Conservation (phyloP, 2,329 filamentous ascomycete genomes). For the Podosphaera aphanis region DNA sequence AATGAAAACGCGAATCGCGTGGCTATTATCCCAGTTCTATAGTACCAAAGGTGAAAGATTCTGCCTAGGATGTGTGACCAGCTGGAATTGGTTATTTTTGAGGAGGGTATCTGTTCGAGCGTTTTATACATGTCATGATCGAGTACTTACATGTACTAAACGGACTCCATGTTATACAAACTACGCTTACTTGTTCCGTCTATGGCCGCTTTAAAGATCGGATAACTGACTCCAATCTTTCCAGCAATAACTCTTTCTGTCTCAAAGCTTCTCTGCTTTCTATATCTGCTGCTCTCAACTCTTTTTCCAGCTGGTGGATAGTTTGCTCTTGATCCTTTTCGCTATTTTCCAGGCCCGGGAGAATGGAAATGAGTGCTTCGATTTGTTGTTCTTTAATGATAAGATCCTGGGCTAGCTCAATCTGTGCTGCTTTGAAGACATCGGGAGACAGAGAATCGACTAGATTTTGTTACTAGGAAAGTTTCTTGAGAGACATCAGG, state of each 20-base stretch:
- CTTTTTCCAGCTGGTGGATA: constrained; percentile 40
- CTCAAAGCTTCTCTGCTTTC: constrained; percentile 38
- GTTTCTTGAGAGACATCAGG: background rate
- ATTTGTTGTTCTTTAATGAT: constrained; percentile 68
- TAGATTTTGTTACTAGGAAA: constrained; percentile 10
- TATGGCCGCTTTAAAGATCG: constrained; percentile 33
- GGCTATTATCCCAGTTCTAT: too few species aligned
- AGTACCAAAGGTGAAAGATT: too few species aligned
- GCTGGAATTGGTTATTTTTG: too few species aligned
- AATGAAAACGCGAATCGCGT: background rate
- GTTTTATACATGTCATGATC: too few species aligned
- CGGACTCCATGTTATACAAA: too few species aligned
- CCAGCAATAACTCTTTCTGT: constrained; percentile 37
- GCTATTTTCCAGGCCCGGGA: constrained; percentile 59
- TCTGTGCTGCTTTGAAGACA: constrained; percentile 41
- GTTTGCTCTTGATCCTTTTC: constrained; percentile 51
- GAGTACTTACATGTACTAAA: too few species aligned
- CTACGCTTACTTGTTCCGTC: constrained; percentile 6
- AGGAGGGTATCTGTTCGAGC: too few species aligned
- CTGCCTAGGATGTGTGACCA: too few species aligned
- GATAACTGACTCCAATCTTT: constrained; percentile 36
- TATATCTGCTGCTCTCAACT: constrained; percentile 36
- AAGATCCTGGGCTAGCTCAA: constrained; percentile 53
- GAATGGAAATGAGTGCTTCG: constrained; percentile 47
- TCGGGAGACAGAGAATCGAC: constrained; percentile 39